Evolutionary conservation across 441 rosid genomes (phyloP), one percentile per base, ranked within the genome.

Genomic region (Gossypium trilobum): DNA sequence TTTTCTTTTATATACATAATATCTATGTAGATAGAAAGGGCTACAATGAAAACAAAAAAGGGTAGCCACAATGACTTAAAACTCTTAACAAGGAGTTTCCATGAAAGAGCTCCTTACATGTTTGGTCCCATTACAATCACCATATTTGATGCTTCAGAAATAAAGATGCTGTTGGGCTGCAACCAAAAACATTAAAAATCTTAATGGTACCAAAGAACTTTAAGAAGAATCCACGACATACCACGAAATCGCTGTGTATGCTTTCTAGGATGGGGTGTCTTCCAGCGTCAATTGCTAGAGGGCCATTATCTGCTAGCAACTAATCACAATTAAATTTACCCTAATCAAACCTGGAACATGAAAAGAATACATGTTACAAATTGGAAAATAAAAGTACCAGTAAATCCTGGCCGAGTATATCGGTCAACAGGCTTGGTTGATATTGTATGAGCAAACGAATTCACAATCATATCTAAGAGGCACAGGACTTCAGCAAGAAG

Each of bases 111-210:
- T 68, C 70, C 94, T 86, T 85, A 92, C 99, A 92, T 95, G 87
- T 95, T 95, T 78, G 97, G 99, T 75, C 99, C 99, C 78, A 78
- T 87, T 80, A 92, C 89, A 79, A 92, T 84, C 80, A 95, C 79
- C 95, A 95, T 83, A 83, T 95, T 95, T 74, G 97, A 83, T 81
- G 97, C 97, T 84, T 92, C 96, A 68, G 99, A 89, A 74, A 95
- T 81, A 78, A 95, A 95, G 82, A 95, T 83, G 83, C 86, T 86
- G 84, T 95, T 95, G 69, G 99, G 85, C 97, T 95, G 93, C 82
- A 85, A 82, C 68, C 68, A 78, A 75, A 68, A 72, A 23, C 2
- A 61, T 63, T 57, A 52, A 50, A 6, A 31, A 61, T 68, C 72
- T 46, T 72, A 60, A 36, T 44, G 63, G 52, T 16, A n/a, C 16